Evolutionary conservation across 2,329 filamentous ascomycete species (phyloP).

Genomic region (Trichoderma oligosporum): DNA sequence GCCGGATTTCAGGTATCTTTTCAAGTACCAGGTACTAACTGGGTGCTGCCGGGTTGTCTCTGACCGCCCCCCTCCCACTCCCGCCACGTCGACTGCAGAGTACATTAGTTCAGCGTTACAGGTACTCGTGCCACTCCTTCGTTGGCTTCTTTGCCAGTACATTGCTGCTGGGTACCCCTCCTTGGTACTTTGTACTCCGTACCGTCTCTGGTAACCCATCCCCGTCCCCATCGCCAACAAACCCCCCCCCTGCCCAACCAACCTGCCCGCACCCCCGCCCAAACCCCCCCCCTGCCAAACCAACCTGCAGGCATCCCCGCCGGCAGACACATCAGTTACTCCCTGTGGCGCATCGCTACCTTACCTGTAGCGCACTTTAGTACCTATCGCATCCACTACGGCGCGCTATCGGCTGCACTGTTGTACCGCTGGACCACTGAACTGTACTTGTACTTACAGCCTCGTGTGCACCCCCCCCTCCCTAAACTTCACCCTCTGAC

Average conservation of each 20-base stretch:
- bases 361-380: constrained; percentile 23
- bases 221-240: constrained; percentile 9
- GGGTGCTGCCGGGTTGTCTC: background rate
- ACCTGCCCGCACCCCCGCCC: constrained; percentile 18
- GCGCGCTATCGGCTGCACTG: no score
- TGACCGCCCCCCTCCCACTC: constrained; percentile 13
- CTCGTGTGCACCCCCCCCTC: constrained; percentile 33
- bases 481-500: constrained; percentile 41
- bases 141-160: constrained; percentile 11
- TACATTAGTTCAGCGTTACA: background rate
- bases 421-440: constrained; percentile 1
- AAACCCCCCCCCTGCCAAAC: no score
- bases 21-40: background rate
- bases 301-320: constrained; percentile 19
- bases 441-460: constrained; percentile 29
- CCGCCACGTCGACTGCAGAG: constrained; percentile 16
- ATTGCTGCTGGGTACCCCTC: constrained; percentile 2
- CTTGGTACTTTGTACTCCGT: background rate
- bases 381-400: background rate
- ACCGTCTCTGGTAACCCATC: background rate
- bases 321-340: constrained; percentile 10
- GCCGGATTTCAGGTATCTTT: background rate
- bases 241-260: no score
- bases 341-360: constrained; percentile 15
- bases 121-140: constrained; percentile 9